phyloP scores from a whole-genome alignment of 2,329 filamentous ascomycete genomes.

The Alternaria longipes region DNA sequence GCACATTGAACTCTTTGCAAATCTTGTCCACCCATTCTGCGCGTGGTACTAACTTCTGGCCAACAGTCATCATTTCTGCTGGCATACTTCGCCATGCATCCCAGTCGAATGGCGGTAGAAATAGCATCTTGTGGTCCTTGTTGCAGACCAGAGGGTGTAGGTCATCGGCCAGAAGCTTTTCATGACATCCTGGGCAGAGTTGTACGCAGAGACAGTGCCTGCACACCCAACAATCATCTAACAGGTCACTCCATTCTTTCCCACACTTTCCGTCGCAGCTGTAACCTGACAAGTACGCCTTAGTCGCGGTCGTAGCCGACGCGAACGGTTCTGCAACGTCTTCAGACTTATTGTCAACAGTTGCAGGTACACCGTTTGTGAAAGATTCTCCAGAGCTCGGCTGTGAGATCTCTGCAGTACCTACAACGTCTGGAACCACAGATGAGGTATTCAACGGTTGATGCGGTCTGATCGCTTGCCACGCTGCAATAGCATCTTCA shows the following conservation, averaged over 20 bases:
- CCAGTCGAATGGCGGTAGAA: background rate
- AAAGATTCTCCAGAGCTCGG: background rate
- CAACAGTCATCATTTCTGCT: background rate
- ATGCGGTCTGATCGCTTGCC: background rate
- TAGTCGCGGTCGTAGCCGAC: background rate
- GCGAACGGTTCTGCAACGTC: background rate
- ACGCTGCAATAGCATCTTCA: background rate
- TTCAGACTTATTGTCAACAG: background rate
- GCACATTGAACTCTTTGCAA: background rate
- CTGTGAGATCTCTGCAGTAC: background rate
- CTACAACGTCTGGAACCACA: background rate
- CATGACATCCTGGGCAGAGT: background rate
- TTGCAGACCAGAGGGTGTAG: background rate
- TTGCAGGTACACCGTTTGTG: background rate
- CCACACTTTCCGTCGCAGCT: background rate
- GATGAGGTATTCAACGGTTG: background rate
- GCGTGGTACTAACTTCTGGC: background rate
- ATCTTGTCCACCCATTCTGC: background rate
- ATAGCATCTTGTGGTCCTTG: conserved; percentile 2
- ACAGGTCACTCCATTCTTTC: background rate
- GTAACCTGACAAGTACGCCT: background rate
- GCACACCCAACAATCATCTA: background rate
- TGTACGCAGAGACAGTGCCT: conserved; percentile 1
- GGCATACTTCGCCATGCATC: background rate
- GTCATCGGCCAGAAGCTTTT: background rate